Evolutionary conservation across 1,284 basidiomycete species (phyloP).

Genomic region (Cryptococcus wingfieldii): DNA sequence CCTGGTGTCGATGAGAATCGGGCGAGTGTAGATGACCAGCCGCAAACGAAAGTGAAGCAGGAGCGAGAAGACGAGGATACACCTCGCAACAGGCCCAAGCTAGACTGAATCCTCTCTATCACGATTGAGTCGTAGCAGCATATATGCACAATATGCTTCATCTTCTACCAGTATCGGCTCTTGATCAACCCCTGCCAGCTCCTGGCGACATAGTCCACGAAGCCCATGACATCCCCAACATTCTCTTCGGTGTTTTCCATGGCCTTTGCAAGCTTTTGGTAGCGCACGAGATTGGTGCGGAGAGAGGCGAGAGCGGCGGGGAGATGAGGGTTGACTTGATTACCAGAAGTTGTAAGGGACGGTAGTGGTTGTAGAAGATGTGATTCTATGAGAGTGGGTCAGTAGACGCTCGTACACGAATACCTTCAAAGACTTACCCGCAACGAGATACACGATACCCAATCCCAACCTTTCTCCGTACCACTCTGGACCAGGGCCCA

Average conservation of each 20-base stretch:
- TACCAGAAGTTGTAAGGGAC: not conserved
- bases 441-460: slow-evolving; percentile 32
- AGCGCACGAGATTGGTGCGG: slow-evolving; percentile 21
- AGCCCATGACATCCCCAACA: slow-evolving; percentile 24
- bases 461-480: slow-evolving; percentile 33
- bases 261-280: slow-evolving; percentile 13
- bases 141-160: too few species aligned
- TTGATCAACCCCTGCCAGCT: slow-evolving; percentile 31
- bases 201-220: slow-evolving; percentile 28
- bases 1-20: too few species aligned
- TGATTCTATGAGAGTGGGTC: slow-evolving; percentile 23
- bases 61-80: too few species aligned
- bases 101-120: too few species aligned
- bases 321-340: slow-evolving; percentile 26
- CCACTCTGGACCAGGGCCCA: slow-evolving; percentile 43
- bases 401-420: not conserved
- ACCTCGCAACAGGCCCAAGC: too few species aligned
- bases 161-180: slow-evolving; percentile 31
- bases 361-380: slow-evolving; percentile 36
- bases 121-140: too few species aligned
- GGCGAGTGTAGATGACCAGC: too few species aligned
- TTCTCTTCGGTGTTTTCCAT: slow-evolving; percentile 23
- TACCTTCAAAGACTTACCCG: slow-evolving; percentile 22
- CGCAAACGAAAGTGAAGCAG: too few species aligned
- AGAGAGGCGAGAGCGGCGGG: slow-evolving; percentile 24